Base-by-base conservation (phyloP, 306 rosid species). In the Casuarina equisetifolia region DNA sequence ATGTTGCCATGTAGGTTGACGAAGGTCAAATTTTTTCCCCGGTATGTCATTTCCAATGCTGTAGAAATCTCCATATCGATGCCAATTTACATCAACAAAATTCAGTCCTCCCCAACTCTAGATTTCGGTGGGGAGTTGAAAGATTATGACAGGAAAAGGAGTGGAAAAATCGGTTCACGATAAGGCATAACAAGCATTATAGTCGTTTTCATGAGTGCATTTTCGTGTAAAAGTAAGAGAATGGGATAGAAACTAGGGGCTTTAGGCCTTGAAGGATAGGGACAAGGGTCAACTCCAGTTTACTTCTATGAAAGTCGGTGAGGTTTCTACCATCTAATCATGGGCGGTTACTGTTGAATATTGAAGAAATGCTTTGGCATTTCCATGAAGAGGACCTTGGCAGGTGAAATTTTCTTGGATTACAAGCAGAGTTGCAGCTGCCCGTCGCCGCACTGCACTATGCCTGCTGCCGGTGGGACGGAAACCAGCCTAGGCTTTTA, bases 241-340 rank as follows among this genome's bases (percentile, higher is more conserved):
- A 75, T 78, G 45, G 62, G 15, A 53, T 55, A 79, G 61, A 40
- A 63, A 72, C 42, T 70, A 46, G 59, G 63, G 48, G 19, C 4
- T n/a, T 13, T 3, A 35, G 20, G 51, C 17, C 13, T 11, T 59
- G 44, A 69, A 46, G n/a, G 40, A 17, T 19, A 66, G n/a, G 15
- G 36, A 5, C 39, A 54, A 4, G 35, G 72, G 79, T 78, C 82
- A 77, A 73, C 67, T 77, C 69, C 13, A 55, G 17, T 82, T 74
- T 55, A 54, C 45, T 83, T 71, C 45, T 76, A 6, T 63, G 74
- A 63, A 35, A 64, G 69, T 64, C 64, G 77, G 78, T 79, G 77
- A 64, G 88, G 81, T 68, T 78, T 86, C 84, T 71, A 74, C 54
- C 77, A 59, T 81, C 80, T 49, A 81, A 78, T 82, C 80, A 84